Conservation (phyloP, 1,284 basidiomycete species). For the Ganoderma sp. region DNA sequence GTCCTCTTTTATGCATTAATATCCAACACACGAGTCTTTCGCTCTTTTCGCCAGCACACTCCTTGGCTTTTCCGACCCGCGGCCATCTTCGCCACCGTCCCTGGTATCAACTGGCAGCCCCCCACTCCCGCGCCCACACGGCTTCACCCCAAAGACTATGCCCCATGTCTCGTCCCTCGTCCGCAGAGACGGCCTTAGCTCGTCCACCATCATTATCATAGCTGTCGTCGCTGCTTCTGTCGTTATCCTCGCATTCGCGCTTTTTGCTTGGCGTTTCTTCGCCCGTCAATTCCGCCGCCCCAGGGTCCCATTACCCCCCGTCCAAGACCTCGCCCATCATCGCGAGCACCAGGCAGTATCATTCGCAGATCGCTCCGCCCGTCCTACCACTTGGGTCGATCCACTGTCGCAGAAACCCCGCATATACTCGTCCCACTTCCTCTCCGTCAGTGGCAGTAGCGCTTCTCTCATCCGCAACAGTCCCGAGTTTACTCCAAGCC, state of each 20-base stretch:
- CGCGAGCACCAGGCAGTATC: slow-evolving; percentile 53
- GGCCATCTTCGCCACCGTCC: slow-evolving; percentile 2
- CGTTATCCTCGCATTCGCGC: slow-evolving; percentile 45
- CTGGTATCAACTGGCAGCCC: slow-evolving; percentile 12
- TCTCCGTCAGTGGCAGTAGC: slow-evolving; percentile 36
- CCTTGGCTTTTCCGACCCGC: slow-evolving; percentile 18
- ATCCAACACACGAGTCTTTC: slow-evolving; percentile 12
- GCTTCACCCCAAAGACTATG: slow-evolving; percentile 16
- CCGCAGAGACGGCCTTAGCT: slow-evolving; percentile 25
- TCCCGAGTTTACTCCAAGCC: slow-evolving; percentile 24
- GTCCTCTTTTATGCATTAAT: slow-evolving; percentile 26
- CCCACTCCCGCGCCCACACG: background rate
- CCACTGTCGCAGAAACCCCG: slow-evolving; percentile 22
- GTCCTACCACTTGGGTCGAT: slow-evolving; percentile 35
- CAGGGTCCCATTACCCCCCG: slow-evolving; percentile 57
- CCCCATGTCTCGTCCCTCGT: slow-evolving; percentile 21
- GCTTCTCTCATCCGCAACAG: slow-evolving; percentile 38
- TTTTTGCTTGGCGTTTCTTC: slow-evolving; percentile 48
- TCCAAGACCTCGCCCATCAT: slow-evolving; percentile 64
- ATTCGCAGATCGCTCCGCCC: slow-evolving; percentile 32
- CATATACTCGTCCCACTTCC: slow-evolving; percentile 23
- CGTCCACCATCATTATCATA: slow-evolving; percentile 49
- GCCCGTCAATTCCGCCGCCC: slow-evolving; percentile 41
- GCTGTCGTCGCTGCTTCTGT: slow-evolving; percentile 51
- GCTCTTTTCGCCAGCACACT: slow-evolving; percentile 28